A percentile compares a stretch with the other conserved stretches of the same genome.
Evolutionary conservation across 495 filamentous ascomycete genomes (phyloP).

Genomic region (Penicillium egyptiacum): DNA sequence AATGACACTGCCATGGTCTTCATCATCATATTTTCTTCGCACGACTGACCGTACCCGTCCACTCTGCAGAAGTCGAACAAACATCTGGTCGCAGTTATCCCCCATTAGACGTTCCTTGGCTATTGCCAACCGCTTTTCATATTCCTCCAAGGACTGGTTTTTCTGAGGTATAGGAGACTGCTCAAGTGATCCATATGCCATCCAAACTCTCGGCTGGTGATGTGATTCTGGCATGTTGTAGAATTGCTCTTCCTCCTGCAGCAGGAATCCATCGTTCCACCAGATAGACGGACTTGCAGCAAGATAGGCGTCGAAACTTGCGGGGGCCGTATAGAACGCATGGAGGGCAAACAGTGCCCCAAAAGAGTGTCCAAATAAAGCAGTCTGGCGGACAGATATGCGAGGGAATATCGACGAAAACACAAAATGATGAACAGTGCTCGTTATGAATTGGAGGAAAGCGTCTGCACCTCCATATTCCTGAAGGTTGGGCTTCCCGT

Average conservation of each 20-base stretch:
- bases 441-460: slow-evolving; percentile 20
- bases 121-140: slow-evolving; percentile 4
- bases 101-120: slow-evolving; percentile 20
- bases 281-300: slow-evolving; percentile 31
- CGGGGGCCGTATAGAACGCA: slow-evolving; percentile 19
- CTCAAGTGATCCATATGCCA: slow-evolving; percentile 26
- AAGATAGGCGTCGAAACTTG: slow-evolving; percentile 23
- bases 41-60: slow-evolving; percentile 7
- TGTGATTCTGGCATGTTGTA: neutral
- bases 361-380: slow-evolving; percentile 28
- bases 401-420: slow-evolving; percentile 17
- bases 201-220: slow-evolving; percentile 3
- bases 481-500: slow-evolving; percentile 12
- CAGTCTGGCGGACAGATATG: slow-evolving; percentile 13
- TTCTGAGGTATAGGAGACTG: slow-evolving; percentile 17
- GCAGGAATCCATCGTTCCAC: slow-evolving; percentile 24
- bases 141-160: slow-evolving; percentile 15
- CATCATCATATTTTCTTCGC: slow-evolving; percentile 20
- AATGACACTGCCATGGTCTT: slow-evolving; percentile 32
- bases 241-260: slow-evolving; percentile 16
- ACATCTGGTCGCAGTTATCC: slow-evolving; percentile 28
- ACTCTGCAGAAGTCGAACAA: slow-evolving; percentile 5
- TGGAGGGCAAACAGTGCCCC: slow-evolving; percentile 26
- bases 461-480: slow-evolving; percentile 23
- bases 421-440: slow-evolving; percentile 15